Percentiles rank a stretch among this genome's conserved stretches.
Evolutionary conservation across 306 rosid genomes (phyloP).

Genomic region (Castanospermum australe): DNA sequence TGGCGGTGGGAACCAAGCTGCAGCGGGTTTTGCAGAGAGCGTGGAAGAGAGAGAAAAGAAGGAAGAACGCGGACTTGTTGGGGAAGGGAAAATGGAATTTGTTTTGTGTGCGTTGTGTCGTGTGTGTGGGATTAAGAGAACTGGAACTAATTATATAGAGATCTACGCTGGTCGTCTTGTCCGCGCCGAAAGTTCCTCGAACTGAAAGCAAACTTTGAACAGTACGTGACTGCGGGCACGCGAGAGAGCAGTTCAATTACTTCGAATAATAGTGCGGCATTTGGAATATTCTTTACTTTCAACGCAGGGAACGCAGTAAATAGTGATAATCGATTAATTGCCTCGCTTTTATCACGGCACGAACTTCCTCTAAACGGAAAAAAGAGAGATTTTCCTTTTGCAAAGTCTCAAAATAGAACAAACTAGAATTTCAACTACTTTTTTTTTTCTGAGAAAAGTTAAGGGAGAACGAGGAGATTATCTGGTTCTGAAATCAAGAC

Average conservation of each 20-base stretch:
- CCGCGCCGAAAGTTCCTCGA: background rate
- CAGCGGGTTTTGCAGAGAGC: background rate
- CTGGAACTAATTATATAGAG: too few relatives aligned
- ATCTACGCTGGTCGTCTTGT: slow-evolving; percentile 28
- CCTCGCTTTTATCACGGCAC: background rate
- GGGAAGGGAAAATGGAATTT: slow-evolving; percentile 11
- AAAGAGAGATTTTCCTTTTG: too few relatives aligned
- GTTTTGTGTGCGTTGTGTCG: too few relatives aligned
- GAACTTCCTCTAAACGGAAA: too few relatives aligned
- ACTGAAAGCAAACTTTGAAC: slow-evolving; percentile 27
- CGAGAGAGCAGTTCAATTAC: too few relatives aligned
- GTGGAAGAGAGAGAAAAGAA: background rate
- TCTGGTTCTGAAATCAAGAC: too few relatives aligned
- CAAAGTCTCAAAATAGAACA: too few relatives aligned
- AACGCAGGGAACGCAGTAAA: background rate
- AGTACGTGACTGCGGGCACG: too few relatives aligned
- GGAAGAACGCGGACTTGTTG: background rate
- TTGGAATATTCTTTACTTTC: background rate
- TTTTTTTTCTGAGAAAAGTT: too few relatives aligned
- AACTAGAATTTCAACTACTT: too few relatives aligned
- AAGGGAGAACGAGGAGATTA: too few relatives aligned
- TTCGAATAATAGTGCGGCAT: background rate
- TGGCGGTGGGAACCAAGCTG: background rate
- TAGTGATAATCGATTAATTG: background rate
- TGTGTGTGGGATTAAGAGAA: too few relatives aligned